Percentiles rank a stretch among this genome's conserved stretches.
phyloP scores from a whole-genome alignment of 352 stramenopile species.

The Phytophthora pisi region DNA sequence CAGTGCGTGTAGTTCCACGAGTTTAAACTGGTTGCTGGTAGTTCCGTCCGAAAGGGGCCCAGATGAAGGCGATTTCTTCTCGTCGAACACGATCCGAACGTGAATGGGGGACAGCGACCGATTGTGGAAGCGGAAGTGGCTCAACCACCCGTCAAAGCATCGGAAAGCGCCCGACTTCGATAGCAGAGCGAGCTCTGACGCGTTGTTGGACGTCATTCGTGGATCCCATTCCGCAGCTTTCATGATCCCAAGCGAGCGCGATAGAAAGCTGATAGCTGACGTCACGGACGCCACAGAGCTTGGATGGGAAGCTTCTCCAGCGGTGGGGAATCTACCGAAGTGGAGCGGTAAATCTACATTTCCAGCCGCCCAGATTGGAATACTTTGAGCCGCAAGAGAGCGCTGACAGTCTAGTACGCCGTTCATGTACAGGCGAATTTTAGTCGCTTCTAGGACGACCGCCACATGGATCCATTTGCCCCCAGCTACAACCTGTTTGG shows the following conservation, averaged over 20 bases:
- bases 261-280: slow-evolving; percentile 29
- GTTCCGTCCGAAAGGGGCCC: neutral
- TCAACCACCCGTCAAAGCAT: slow-evolving; percentile 85
- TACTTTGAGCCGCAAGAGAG: slow-evolving; percentile 46
- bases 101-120: slow-evolving; percentile 92
- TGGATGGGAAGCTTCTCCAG: neutral
- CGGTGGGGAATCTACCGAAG: slow-evolving; percentile 48
- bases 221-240: slow-evolving; percentile 21
- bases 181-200: neutral
- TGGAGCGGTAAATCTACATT: slow-evolving; percentile 57
- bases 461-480: slow-evolving; percentile 87
- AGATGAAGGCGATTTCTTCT: slow-evolving; percentile 43
- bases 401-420: slow-evolving; percentile 87
- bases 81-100: slow-evolving; percentile 90
- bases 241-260: slow-evolving; percentile 24
- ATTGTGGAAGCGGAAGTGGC: slow-evolving; percentile 90
- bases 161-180: slow-evolving; percentile 23
- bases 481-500: slow-evolving; percentile 71
- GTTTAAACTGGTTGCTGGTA: slow-evolving; percentile 13
- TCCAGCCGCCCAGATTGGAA: slow-evolving; percentile 31
- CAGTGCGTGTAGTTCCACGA: slow-evolving; percentile 47
- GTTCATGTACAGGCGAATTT: slow-evolving; percentile 92
- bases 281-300: neutral
- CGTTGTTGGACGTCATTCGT: slow-evolving; percentile 18
- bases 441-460: slow-evolving; percentile 83